Conservation (phyloP, 805 yeast genomes). For the Lachancea sp. region DNA sequence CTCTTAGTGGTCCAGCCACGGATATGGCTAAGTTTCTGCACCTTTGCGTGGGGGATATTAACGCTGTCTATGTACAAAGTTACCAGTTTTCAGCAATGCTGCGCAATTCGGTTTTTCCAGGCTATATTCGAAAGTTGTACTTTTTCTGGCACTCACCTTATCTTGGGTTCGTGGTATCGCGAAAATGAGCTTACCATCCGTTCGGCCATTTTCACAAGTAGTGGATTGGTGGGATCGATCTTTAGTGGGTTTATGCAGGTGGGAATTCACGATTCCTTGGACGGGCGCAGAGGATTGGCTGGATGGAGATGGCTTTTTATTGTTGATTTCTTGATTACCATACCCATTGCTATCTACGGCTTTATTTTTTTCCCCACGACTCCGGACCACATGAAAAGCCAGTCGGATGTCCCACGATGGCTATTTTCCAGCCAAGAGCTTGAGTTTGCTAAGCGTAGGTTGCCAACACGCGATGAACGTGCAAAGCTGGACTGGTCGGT, state of each 20-base stretch:
- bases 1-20: slow-evolving; percentile 45
- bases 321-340: slow-evolving; percentile 47
- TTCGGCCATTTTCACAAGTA: slow-evolving; percentile 45
- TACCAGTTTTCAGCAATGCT: slow-evolving; percentile 39
- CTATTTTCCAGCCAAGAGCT: slow-evolving; percentile 35
- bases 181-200: slow-evolving; percentile 40
- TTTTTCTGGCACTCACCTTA: slow-evolving; percentile 43
- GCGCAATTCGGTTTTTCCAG: slow-evolving; percentile 49
- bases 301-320: slow-evolving; percentile 63
- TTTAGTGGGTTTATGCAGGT: slow-evolving; percentile 48
- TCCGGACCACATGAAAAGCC: slow-evolving; percentile 40
- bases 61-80: slow-evolving; percentile 45
- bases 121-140: slow-evolving; percentile 53
- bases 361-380: slow-evolving; percentile 53
- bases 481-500: slow-evolving; percentile 31
- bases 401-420: slow-evolving; percentile 17
- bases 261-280: slow-evolving; percentile 41
- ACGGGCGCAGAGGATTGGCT: slow-evolving; percentile 39
- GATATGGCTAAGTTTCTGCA: slow-evolving; percentile 45
- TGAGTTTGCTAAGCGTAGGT: slow-evolving; percentile 34
- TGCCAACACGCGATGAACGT: slow-evolving; percentile 32
- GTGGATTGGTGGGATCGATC: slow-evolving; percentile 46
- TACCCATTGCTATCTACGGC: slow-evolving; percentile 50
- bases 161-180: slow-evolving; percentile 46
- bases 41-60: slow-evolving; percentile 46